Conservation (phyloP, 495 filamentous ascomycete species). For the Elaphomyces granulatus region DNA sequence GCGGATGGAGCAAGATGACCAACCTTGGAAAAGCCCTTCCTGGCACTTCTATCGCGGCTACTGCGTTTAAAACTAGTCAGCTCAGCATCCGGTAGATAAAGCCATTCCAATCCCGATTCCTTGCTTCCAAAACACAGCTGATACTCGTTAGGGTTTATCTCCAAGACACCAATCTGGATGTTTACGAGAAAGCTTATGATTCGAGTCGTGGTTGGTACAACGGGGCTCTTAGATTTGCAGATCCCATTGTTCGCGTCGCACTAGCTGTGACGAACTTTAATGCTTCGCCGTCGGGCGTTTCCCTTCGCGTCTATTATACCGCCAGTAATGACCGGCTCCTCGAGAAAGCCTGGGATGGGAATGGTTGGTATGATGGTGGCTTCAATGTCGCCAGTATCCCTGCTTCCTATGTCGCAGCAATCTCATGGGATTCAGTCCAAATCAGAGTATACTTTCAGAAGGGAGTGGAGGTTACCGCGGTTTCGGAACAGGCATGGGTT, state of each 20-base stretch:
- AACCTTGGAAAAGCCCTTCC: constrained; percentile 8
- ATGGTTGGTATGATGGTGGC: constrained; percentile 2
- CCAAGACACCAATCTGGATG: constrained; percentile 1
- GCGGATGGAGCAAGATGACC: constrained; percentile 8
- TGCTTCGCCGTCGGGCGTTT: background rate
- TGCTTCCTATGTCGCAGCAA: constrained; percentile 6
- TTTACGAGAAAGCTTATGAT: constrained; percentile 8
- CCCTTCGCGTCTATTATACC: constrained; percentile 7
- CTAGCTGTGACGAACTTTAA: constrained; percentile 9
- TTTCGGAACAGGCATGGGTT: constrained; percentile 8
- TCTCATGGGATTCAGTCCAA: constrained; percentile 7
- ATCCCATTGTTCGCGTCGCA: constrained; percentile 1
- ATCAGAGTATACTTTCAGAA: constrained; percentile 12
- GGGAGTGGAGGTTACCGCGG: constrained; percentile 7
- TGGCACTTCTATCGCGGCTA: constrained; percentile 8
- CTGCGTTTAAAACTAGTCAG: constrained; percentile 2
- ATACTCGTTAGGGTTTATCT: constrained; percentile 6
- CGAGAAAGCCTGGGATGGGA: constrained; percentile 5
- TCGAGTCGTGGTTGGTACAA: constrained; percentile 10
- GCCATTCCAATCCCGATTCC: background rate
- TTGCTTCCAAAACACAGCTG: no score
- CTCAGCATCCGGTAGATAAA: constrained; percentile 2
- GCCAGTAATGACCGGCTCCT: background rate
- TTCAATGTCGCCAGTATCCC: constrained; percentile 6
- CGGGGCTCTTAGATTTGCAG: background rate